Evolutionary conservation across 306 rosid species (phyloP), one percentile per base, ranked within the genome.

Genomic region (Sphenostylis stenocarpa): DNA sequence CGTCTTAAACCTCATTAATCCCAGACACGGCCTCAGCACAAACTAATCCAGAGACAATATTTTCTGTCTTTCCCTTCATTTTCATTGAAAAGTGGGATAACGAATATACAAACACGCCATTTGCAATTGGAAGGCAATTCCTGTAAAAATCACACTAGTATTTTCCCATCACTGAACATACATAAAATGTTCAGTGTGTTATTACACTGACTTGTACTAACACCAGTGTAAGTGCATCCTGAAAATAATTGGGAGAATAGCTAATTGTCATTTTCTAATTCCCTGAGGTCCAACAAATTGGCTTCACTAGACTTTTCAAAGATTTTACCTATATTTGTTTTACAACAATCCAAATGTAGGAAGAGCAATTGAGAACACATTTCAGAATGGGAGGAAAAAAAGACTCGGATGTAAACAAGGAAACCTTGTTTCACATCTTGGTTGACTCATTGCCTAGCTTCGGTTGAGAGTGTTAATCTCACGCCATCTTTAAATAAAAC

Each of bases 271-370:
- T 69, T 69, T 45, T 39, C 77, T 48, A n/a, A 70, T 61, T 66
- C 45, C 62, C 17, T 1, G 21, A 53, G 52, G 52, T 55, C 66
- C 65, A 73, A 73, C 43, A 63, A 53, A 36, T 64, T 72, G 62
- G 47, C 53, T 55, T 43, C 45, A 1, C 28, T 58, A 38, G 29
- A 58, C 14, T 13, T 57, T 74, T 58, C 47, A 28, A 58, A 57
- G 72, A 58, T 34, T 67, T 73, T 67, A 69, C 45, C 57, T 52
- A 69, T 3, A 61, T 12, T 71, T 43, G 33, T 34, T 76, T 31
- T 71, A 76, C 75, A 76, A 63, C 70, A 77, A 77, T 77, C 13
- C 28, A 31, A 63, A 69, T 74, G 75, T 26, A 24, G 49, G 20
- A 47, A 23, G 47, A 68, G 56, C 31, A 26, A 1, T 23, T 31